A percentile compares a stretch with the other conserved stretches of the same genome.
Evolutionary conservation across 2,329 filamentous ascomycete species (phyloP).

Genomic region (Sarocladium brachiariae): DNA sequence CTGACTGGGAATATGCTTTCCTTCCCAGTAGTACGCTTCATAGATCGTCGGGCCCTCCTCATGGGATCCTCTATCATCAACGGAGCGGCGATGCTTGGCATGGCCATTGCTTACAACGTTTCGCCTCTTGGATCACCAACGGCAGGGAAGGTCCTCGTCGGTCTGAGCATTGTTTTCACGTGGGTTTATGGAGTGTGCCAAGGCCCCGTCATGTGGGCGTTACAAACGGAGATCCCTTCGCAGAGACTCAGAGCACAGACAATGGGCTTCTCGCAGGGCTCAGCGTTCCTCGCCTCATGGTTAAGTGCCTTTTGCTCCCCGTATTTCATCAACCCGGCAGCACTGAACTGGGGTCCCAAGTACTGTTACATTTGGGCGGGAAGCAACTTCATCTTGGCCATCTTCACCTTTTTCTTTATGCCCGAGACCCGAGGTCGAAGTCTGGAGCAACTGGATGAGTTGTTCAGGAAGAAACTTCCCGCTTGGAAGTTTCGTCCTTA

Average conservation of each 20-base stretch:
- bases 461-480: conserved; percentile 20
- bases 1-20: neutral
- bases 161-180: neutral
- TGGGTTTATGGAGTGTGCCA: neutral
- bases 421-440: conserved; percentile 15
- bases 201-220: neutral
- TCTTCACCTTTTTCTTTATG: conserved; percentile 11
- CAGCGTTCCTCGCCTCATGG: conserved; percentile 13
- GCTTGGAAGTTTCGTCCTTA: conserved; percentile 18
- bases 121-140: neutral
- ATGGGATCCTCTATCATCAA: neutral
- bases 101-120: neutral
- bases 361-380: conserved; percentile 14
- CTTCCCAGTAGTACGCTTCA: neutral
- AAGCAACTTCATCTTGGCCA: conserved; percentile 12
- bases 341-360: conserved; percentile 13
- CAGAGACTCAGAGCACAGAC: neutral
- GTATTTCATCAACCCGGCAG: conserved; percentile 14
- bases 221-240: neutral
- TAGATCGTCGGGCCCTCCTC: neutral
- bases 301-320: conserved; percentile 11
- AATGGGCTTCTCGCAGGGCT: neutral
- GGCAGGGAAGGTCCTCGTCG: neutral
- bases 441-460: conserved; percentile 22
- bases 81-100: neutral